Base-by-base conservation (phyloP, 2,329 filamentous ascomycete genomes). In the Chalara sp. region DNA sequence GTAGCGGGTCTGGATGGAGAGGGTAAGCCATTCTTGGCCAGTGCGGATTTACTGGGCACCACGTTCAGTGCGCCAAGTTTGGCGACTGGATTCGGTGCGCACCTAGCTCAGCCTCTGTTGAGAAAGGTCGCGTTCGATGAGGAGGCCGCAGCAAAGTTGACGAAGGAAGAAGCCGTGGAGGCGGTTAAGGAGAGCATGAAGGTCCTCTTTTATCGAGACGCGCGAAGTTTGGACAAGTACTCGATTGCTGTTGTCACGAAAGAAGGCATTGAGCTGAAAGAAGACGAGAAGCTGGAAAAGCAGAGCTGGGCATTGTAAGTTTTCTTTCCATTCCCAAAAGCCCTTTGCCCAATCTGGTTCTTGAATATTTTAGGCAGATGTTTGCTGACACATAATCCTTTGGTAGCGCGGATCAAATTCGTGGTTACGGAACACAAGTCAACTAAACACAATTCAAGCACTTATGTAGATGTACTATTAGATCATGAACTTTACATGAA, bases 121-220 rank as follows among this genome's bases (percentile, higher is more conserved):
- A 84, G 93, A 63, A 82, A 81, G 62, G 73, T 86, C 62, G 89
- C 89, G 55, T 89, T 89, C 29, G 89, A 96, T 62, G 93, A 97
- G 70, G 86, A 81, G 62, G 75, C 87, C 41, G 83, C 87, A 33
- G 76, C 81, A 62, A 75, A 81, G 53, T 76, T 97, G 57, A 83
- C 76, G 40, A 80, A 82, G 67, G 91, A 96, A 63, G 71, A 87
- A 67, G 93, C 93, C 46, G 76, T 96, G 54, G 75, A 85, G 52
- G 80, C 89, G 40, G 73, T 99, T 66, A 87, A 87, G 75, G 87
- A 96, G 73, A 96, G 90, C 72, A 91, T 99, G 88, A 97, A 97
- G 80, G 92, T 97, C 48, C 78, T 99, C 54, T 99, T 88, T 76
- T 99, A 99, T 77, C 82, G 93, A 63, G 93, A 99, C 72, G 93